A percentile compares a stretch with the other conserved stretches of the same genome.
Conservation (phyloP, 2,329 filamentous ascomycete genomes). For the Penicillium verrucosum region DNA sequence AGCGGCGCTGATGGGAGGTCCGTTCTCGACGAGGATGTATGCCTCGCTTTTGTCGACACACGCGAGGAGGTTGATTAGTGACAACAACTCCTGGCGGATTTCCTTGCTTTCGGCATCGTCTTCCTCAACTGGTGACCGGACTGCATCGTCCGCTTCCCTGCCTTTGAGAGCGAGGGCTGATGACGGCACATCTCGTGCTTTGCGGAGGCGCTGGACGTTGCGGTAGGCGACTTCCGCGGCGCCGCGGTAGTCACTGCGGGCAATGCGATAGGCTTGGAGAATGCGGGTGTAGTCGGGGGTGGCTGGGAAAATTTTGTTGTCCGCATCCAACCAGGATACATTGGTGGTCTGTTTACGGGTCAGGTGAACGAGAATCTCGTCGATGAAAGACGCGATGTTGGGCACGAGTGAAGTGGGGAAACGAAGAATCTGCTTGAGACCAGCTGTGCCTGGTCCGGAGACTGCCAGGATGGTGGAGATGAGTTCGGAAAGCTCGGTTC, state of each 20-base stretch:
- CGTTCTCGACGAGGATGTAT: slow-evolving; percentile 62
- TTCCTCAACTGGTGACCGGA: slow-evolving; percentile 33
- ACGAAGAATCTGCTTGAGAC: slow-evolving; percentile 61
- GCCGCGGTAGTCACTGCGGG: slow-evolving; percentile 80
- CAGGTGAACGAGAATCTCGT: slow-evolving; percentile 70
- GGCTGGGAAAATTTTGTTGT: slow-evolving; percentile 30
- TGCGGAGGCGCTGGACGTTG: slow-evolving; percentile 52
- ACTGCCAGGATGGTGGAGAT: slow-evolving; percentile 46
- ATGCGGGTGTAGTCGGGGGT: slow-evolving; percentile 77
- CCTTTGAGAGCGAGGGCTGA: slow-evolving; percentile 37
- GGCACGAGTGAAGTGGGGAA: slow-evolving; percentile 66
- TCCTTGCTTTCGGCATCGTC: slow-evolving; percentile 52
- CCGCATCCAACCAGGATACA: slow-evolving; percentile 40
- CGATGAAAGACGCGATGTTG: slow-evolving; percentile 72
- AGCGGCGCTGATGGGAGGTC: slow-evolving; percentile 14
- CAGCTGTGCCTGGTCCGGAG: slow-evolving; percentile 38
- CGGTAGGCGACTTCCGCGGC: slow-evolving; percentile 58
- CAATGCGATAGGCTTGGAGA: slow-evolving; percentile 85
- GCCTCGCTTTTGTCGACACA: slow-evolving; percentile 79
- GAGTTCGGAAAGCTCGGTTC: slow-evolving; percentile 67
- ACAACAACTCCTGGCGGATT: slow-evolving; percentile 69
- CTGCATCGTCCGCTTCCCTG: slow-evolving; percentile 31
- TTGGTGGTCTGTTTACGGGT: slow-evolving; percentile 68
- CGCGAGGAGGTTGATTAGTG: slow-evolving; percentile 87
- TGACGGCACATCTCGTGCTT: slow-evolving; percentile 33